Evolutionary conservation across 306 rosid species (phyloP).

Genomic region (Cucumis melo): DNA sequence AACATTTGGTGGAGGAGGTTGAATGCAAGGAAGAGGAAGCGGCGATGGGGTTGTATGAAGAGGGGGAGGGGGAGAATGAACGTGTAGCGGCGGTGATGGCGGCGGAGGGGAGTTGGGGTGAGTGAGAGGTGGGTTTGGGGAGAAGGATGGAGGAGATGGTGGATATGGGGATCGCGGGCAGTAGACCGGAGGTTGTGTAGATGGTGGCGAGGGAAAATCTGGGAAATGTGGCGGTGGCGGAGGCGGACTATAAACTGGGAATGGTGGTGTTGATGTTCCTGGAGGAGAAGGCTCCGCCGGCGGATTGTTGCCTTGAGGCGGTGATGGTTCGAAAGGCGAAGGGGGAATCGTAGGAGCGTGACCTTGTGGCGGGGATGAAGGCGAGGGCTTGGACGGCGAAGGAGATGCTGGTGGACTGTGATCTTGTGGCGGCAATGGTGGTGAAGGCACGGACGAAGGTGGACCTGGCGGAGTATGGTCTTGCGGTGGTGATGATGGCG

Average conservation of each 20-base stretch:
- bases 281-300: not conserved
- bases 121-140: not conserved
- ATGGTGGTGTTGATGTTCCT: not conserved
- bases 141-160: constrained; percentile 6
- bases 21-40: constrained; percentile 11
- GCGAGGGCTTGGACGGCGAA: not conserved
- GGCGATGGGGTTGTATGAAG: not conserved
- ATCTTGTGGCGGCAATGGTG: not conserved
- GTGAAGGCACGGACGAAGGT: not conserved
- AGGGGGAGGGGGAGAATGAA: constrained; percentile 4
- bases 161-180: constrained; percentile 10
- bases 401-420: not conserved
- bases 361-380: not conserved
- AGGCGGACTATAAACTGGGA: not conserved
- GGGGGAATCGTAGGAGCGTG: not conserved
- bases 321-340: not conserved
- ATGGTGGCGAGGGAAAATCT: constrained; percentile 1
- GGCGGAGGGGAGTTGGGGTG: not conserved
- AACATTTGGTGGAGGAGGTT: constrained; percentile 10
- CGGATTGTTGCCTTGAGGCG: not conserved
- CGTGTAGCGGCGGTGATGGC: not conserved
- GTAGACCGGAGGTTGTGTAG: not conserved
- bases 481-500: not conserved
- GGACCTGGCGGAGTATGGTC: not conserved
- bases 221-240: constrained; percentile 1